phyloP scores from a whole-genome alignment of 2,329 filamentous ascomycete genomes.

The Elsinoe ampelina region DNA sequence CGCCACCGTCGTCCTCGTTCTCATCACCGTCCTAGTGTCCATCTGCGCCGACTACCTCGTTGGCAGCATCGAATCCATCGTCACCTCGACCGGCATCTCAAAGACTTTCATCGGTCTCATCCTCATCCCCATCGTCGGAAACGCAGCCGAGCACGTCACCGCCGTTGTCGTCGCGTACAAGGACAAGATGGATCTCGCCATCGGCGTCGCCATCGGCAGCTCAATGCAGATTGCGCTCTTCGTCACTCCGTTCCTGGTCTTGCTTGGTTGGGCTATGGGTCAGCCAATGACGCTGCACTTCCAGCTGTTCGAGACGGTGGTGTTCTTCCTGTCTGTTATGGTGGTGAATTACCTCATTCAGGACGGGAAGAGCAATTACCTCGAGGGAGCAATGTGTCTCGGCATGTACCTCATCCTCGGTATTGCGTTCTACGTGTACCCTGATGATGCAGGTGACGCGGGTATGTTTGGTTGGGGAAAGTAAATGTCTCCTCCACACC shows the following conservation, averaged over 20 bases:
- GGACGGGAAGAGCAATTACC: constrained; percentile 77
- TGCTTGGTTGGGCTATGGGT: constrained; percentile 47
- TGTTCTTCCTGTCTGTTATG: constrained; percentile 72
- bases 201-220: constrained; percentile 56
- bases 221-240: constrained; percentile 55
- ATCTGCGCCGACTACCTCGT: constrained; percentile 47
- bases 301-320: constrained; percentile 80
- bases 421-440: constrained; percentile 52
- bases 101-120: constrained; percentile 51
- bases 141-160: constrained; percentile 57
- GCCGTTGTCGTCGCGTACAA: constrained; percentile 54
- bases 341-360: constrained; percentile 83
- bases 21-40: constrained; percentile 42
- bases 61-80: constrained; percentile 45
- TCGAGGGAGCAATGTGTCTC: constrained; percentile 61
- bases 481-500: background rate
- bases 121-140: constrained; percentile 52
- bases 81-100: constrained; percentile 41
- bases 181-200: constrained; percentile 60
- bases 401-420: constrained; percentile 51
- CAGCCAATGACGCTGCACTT: constrained; percentile 63
- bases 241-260: constrained; percentile 48
- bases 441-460: constrained; percentile 37
- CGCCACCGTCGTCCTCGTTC: constrained; percentile 37
- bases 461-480: background rate